These are phyloP conservation scores for Panicum virgatum DNA, from an alignment of 202 grass and related monocot species.

Conservation along the genomic window DNA sequence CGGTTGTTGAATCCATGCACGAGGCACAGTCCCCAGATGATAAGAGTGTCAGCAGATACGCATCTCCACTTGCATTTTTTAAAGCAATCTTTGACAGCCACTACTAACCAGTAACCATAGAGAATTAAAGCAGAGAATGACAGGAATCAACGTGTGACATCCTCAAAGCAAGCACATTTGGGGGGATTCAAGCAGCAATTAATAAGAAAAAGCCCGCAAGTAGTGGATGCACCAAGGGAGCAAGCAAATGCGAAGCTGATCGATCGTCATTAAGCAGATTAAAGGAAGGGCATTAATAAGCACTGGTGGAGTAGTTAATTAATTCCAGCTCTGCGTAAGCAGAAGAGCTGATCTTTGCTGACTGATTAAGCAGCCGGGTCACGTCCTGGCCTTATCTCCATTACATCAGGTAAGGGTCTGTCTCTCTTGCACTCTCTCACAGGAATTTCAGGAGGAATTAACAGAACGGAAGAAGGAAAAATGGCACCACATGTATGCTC, in stretches of 20 bases:
- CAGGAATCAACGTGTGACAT: not conserved
- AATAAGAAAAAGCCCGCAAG: not conserved
- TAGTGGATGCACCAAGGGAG: constrained; percentile 35
- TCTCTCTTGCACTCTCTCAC: not conserved
- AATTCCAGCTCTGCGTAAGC: constrained; percentile 33
- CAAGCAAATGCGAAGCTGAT: not conserved
- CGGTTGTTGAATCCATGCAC: not conserved
- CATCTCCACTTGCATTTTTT: not conserved
- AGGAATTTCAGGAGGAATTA: constrained; percentile 32
- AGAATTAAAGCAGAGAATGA: constrained; percentile 1
- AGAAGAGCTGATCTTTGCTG: not conserved
- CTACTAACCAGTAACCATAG: not conserved
- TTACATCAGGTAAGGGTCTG: constrained; percentile 27
- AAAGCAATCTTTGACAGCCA: not conserved
- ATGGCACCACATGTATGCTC: not conserved
- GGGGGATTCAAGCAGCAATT: constrained; percentile 25
- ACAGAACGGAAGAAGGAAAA: not conserved
- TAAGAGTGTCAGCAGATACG: constrained; percentile 10
- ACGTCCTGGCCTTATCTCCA: constrained; percentile 44
- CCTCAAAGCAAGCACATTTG: constrained; percentile 24
- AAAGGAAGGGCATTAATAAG: constrained; percentile 18
- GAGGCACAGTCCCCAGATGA: not conserved
- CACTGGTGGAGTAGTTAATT: constrained; percentile 9
- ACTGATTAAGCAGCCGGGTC: constrained; percentile 37
- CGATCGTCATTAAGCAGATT: constrained; percentile 6